These are phyloP conservation scores for Meyerozyma sp. DNA, from an alignment of 1,139 yeast species.

Conservation along the genomic window DNA sequence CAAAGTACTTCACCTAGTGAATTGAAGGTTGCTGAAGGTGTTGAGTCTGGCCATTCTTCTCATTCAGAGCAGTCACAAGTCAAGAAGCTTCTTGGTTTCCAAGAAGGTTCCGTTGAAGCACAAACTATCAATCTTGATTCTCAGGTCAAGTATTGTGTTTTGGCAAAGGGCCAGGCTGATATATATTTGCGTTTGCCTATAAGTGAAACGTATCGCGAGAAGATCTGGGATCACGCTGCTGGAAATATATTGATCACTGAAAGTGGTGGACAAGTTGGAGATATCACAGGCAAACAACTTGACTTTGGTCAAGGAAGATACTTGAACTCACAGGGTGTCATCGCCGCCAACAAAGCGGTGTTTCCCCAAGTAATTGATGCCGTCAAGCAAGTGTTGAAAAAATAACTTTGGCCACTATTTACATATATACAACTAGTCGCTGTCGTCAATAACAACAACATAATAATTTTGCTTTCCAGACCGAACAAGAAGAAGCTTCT, in stretches of 20 bases:
- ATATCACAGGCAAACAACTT: slow-evolving; percentile 65
- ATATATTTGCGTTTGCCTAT: slow-evolving; percentile 85
- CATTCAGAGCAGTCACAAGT: slow-evolving; percentile 82
- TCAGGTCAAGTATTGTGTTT: slow-evolving; percentile 90
- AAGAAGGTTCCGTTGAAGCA: slow-evolving; percentile 34
- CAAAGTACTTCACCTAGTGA: slow-evolving; percentile 35
- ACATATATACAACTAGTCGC: not conserved
- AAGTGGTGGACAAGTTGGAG: slow-evolving; percentile 90
- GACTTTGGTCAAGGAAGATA: slow-evolving; percentile 88
- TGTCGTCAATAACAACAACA: slow-evolving; percentile 39
- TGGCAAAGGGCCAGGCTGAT: slow-evolving; percentile 90
- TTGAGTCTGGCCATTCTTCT: slow-evolving; percentile 94
- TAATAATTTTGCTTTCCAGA: slow-evolving; percentile 69
- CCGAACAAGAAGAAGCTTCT: slow-evolving; percentile 57
- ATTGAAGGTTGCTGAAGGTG: slow-evolving; percentile 85
- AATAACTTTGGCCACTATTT: not conserved
- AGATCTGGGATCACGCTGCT: slow-evolving; percentile 99
- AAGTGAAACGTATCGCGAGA: slow-evolving; percentile 72
- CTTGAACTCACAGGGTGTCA: slow-evolving; percentile 79
- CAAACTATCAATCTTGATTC: slow-evolving; percentile 77
- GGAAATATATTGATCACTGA: slow-evolving; percentile 83
- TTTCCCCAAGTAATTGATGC: slow-evolving; percentile 61
- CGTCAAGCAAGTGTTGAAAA: slow-evolving; percentile 30
- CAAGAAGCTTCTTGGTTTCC: slow-evolving; percentile 52
- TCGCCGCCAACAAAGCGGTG: slow-evolving; percentile 70